Percentiles rank a stretch among this genome's conserved stretches.
Evolutionary conservation across 345 rosid species (phyloP).

Genomic region (Geranium brycei): DNA sequence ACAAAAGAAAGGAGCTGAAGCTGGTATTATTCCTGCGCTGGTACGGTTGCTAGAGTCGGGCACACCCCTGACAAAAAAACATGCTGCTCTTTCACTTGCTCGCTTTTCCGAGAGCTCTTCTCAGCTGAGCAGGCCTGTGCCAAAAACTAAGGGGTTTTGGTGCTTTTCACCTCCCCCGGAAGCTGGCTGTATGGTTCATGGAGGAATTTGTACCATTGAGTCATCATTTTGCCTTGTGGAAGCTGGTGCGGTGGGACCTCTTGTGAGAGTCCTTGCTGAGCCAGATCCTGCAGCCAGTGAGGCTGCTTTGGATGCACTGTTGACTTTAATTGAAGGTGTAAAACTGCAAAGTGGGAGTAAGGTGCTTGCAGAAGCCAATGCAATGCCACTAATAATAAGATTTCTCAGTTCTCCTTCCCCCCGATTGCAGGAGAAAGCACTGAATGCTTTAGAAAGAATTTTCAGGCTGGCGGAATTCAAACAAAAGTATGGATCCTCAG

Average conservation of each 20-base stretch:
- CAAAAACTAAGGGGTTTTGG: conserved; percentile 25
- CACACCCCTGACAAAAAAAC: conserved; percentile 30
- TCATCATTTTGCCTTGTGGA: conserved; percentile 59
- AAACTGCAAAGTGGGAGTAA: conserved; percentile 42
- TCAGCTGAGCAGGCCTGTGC: conserved; percentile 24
- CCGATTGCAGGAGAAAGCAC: conserved; percentile 42
- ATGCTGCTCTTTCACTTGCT: conserved; percentile 37
- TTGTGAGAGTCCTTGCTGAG: conserved; percentile 36
- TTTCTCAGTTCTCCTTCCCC: conserved; percentile 39
- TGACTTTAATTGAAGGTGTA: conserved; percentile 46
- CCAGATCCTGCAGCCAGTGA: conserved; percentile 33
- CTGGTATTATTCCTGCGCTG: conserved; percentile 35
- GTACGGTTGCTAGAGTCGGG: conserved; percentile 39
- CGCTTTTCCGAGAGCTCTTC: conserved; percentile 37
- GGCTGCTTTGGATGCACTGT: conserved; percentile 49
- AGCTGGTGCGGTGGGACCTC: conserved; percentile 43
- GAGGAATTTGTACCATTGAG: conserved; percentile 43
- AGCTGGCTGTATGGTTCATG: conserved; percentile 32
- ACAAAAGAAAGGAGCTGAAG: conserved; percentile 45
- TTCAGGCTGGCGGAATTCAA: conserved; percentile 48
- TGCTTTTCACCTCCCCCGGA: conserved; percentile 41
- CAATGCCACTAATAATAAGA: conserved; percentile 33
- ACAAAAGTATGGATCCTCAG: conserved; percentile 41
- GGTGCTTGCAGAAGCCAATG: conserved; percentile 42
- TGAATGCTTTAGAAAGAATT: conserved; percentile 43